Conservation (phyloP, 192 early-diverging fungal genomes). For the Coemansia sp. region DNA sequence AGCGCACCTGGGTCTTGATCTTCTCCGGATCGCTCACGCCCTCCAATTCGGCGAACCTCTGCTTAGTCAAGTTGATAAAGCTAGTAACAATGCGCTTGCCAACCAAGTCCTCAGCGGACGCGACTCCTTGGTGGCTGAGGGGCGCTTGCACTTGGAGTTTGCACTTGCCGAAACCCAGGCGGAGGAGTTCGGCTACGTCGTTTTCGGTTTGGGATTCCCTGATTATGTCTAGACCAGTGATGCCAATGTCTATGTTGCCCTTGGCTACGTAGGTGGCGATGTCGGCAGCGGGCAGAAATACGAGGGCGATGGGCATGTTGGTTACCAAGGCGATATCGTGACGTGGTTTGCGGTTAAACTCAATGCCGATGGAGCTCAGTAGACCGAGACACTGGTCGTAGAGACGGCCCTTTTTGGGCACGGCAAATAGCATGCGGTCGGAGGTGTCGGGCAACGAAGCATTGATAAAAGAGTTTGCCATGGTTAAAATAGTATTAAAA, state of each 20-base stretch:
- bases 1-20: conserved; percentile 73
- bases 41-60: conserved; percentile 78
- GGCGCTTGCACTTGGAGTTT: conserved; percentile 91
- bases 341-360: conserved; percentile 90
- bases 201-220: conserved; percentile 74
- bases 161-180: conserved; percentile 92
- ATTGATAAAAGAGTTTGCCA: conserved; percentile 28
- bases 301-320: conserved; percentile 89
- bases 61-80: conserved; percentile 70
- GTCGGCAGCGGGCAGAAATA: conserved; percentile 94
- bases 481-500: conserved; percentile 1
- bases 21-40: conserved; percentile 44
- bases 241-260: conserved; percentile 95
- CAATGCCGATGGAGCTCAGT: conserved; percentile 87
- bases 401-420: conserved; percentile 98
- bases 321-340: conserved; percentile 96
- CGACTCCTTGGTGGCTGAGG: conserved; percentile 44
- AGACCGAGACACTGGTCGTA: conserved; percentile 84
- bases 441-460: conserved; percentile 42
- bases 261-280: conserved; percentile 95
- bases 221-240: conserved; percentile 96
- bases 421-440: conserved; percentile 86
- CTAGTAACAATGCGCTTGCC: conserved; percentile 95
- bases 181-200: conserved; percentile 65
- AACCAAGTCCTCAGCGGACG: conserved; percentile 64